Base-by-base conservation (phyloP, 2,329 filamentous ascomycete species). In the Cytospora chrysosperma region DNA sequence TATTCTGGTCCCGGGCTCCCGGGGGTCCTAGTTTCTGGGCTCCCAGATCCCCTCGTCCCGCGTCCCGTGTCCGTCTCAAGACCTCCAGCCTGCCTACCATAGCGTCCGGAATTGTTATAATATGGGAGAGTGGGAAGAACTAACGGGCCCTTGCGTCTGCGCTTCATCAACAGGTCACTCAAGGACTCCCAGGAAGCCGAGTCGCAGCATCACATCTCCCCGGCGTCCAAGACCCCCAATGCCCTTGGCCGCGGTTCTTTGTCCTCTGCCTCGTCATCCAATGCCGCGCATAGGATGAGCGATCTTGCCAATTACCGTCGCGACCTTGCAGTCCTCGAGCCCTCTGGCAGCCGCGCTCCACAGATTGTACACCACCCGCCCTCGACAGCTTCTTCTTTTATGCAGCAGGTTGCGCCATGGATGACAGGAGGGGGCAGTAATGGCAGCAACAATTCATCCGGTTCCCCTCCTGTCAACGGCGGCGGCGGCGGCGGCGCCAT, bases 281-380 rank as follows among this genome's bases (percentile, higher is more conserved):
- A 40, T 84, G 84, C 79, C 37, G 84, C 85, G 67, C 83, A 81
- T 70, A 79, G 82, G 69, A 75, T 83, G 72, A 84, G 81, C 77
- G 86, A 89, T 72, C 82, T 91, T 70, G 80, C 81, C 72, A 88
- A 89, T 73, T 89, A 91, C 73, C 86, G 88, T 71, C 89, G 88
- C 77, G 88, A 92, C 70, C 83, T 91, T 62, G 83, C 87, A 69
- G 84, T 88, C 64, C 80, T 91, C 70, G 88, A 91, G 67, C 83
- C 84, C 37, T 81, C 83, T 64, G 83, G 85, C 67, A 78, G 76
- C 67, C 78, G 82, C 66, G 75, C 85, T 63, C 86, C 86, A 59
- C 65, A 87, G 67, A 66, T 66, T 54, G 61, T 64, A 56, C 82
- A 84, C 62, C 82, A 82, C 63, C 81, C 84, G 32, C 84, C 85